Conservation (phyloP, 179 eudicot species). For the Corrigiola litoralis region DNA sequence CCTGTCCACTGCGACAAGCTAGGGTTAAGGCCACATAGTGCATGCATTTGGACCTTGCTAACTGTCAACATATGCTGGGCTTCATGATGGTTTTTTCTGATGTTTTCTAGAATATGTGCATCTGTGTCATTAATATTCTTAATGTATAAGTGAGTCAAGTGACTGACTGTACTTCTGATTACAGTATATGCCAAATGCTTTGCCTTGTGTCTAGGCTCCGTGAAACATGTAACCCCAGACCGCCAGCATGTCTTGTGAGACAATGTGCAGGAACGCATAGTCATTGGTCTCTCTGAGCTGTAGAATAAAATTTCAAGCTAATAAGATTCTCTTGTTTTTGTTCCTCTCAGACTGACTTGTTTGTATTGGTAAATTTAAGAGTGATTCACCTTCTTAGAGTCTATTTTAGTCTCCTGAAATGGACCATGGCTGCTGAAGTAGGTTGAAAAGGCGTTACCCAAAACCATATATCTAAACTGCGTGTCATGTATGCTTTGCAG, state of each 20-base stretch:
- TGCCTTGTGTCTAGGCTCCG: neutral
- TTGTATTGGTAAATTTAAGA: neutral
- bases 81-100: too few relatives aligned
- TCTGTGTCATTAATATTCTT: too few relatives aligned
- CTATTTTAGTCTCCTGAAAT: neutral
- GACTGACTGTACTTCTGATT: neutral
- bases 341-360: neutral
- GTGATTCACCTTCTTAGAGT: neutral
- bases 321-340: too few relatives aligned
- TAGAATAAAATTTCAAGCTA: too few relatives aligned
- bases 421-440: neutral
- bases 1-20: too few relatives aligned
- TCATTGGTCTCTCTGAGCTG: too few relatives aligned
- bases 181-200: neutral
- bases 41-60: too few relatives aligned
- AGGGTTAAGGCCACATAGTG: too few relatives aligned
- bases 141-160: neutral
- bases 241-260: neutral
- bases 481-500: constrained; percentile 38
- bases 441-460: neutral
- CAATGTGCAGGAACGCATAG: too few relatives aligned
- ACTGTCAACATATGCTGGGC: too few relatives aligned
- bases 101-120: too few relatives aligned
- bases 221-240: neutral
- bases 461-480: neutral